Evolutionary conservation across 352 stramenopile species (phyloP).

Genomic region (Globisporangium echinulatum): DNA sequence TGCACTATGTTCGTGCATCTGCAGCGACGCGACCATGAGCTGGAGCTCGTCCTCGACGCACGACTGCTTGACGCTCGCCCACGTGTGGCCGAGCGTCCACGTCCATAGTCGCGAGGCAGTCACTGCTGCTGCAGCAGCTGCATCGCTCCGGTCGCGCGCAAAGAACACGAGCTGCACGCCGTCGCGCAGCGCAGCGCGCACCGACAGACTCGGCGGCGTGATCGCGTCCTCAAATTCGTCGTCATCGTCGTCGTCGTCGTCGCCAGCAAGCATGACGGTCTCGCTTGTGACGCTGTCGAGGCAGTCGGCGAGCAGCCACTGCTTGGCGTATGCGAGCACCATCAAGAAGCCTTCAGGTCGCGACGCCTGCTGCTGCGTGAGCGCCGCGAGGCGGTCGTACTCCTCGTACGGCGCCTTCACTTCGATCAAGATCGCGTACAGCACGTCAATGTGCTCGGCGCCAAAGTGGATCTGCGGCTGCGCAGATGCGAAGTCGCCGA

Average conservation of each 20-base stretch:
- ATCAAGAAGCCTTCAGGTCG: slow-evolving; percentile 79
- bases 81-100: slow-evolving; percentile 46
- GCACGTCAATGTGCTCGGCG: slow-evolving; percentile 72
- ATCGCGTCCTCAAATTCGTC: slow-evolving; percentile 87
- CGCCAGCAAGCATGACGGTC: slow-evolving; percentile 32
- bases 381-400: slow-evolving; percentile 59
- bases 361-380: slow-evolving; percentile 71
- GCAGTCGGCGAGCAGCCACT: slow-evolving; percentile 79
- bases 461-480: slow-evolving; percentile 70
- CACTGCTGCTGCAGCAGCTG: not conserved
- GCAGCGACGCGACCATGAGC: slow-evolving; percentile 47
- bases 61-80: slow-evolving; percentile 64
- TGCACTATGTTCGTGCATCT: slow-evolving; percentile 43
- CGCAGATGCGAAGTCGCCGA: slow-evolving; percentile 4
- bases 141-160: slow-evolving; percentile 19
- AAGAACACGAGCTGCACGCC: slow-evolving; percentile 52
- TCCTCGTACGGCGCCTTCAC: slow-evolving; percentile 84
- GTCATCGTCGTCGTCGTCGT: slow-evolving; percentile 66
- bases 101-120: slow-evolving; percentile 30
- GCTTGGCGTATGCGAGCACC: slow-evolving; percentile 80
- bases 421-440: slow-evolving; percentile 83
- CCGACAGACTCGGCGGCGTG: slow-evolving; percentile 68
- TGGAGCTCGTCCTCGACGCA: slow-evolving; percentile 82
- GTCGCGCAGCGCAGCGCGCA: slow-evolving; percentile 37
- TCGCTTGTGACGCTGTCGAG: slow-evolving; percentile 52